Conservation (phyloP, 2,329 filamentous ascomycete genomes). For the Stagonosporopsis chrysanthemi region DNA sequence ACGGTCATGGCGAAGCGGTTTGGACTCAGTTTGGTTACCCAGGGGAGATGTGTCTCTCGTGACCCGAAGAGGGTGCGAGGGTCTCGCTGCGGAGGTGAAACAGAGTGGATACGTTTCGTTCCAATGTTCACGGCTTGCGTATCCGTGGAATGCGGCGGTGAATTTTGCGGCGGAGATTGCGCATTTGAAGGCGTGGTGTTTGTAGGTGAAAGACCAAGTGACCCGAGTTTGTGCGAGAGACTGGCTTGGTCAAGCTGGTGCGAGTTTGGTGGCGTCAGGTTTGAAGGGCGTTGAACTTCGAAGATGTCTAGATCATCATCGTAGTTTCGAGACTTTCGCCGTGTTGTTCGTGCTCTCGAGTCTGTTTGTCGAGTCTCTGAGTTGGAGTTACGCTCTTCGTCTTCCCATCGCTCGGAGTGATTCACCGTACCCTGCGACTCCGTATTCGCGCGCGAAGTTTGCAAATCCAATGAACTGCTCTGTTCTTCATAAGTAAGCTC, state of each 20-base stretch:
- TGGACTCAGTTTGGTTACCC: conserved; percentile 13
- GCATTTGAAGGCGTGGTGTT: not conserved
- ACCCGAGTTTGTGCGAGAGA: not conserved
- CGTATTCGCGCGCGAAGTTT: not conserved
- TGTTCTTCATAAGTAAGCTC: not conserved
- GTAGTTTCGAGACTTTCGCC: not conserved
- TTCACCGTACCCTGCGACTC: not conserved
- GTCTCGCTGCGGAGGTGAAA: not conserved
- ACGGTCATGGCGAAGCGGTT: conserved; percentile 8
- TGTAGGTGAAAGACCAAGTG: not conserved
- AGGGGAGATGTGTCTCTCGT: conserved; percentile 12
- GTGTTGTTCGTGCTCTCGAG: not conserved
- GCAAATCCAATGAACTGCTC: not conserved
- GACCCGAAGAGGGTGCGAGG: conserved; percentile 9
- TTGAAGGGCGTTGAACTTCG: not conserved
- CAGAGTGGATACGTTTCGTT: not conserved
- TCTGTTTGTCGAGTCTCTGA: not conserved
- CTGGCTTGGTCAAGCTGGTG: not conserved
- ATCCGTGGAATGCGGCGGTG: not conserved
- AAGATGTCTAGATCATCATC: not conserved
- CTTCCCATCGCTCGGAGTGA: not conserved
- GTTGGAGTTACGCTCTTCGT: not conserved
- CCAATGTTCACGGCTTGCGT: not conserved
- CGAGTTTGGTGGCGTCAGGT: not conserved
- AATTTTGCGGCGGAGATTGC: not conserved